Conservation (phyloP, 2,329 filamentous ascomycete genomes). For the Fusarium sp. region DNA sequence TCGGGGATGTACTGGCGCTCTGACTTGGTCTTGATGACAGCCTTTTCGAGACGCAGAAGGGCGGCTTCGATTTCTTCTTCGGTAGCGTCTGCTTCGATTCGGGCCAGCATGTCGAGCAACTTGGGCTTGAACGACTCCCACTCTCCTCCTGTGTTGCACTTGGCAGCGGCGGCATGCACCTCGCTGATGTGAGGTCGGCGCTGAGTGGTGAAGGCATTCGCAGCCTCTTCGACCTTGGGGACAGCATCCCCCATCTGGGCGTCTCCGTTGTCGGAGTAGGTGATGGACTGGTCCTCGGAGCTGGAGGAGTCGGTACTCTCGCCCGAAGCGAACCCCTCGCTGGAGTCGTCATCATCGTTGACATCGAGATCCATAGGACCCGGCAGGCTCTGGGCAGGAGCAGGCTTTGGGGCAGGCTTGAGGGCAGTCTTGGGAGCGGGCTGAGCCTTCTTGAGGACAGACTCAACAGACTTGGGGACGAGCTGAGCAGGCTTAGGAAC, state of each 20-base stretch:
- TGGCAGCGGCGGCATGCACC: background rate
- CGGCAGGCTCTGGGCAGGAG: background rate
- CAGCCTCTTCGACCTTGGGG: background rate
- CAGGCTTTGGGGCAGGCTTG: background rate
- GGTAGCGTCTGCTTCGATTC: conserved; percentile 12
- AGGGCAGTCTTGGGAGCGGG: background rate
- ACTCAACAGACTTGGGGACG: background rate
- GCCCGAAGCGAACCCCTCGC: background rate
- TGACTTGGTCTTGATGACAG: conserved; percentile 6
- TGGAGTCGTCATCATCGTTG: background rate
- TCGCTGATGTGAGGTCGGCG: conserved; percentile 12
- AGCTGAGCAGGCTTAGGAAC: background rate
- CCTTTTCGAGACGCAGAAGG: conserved; percentile 11
- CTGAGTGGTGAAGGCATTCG: background rate
- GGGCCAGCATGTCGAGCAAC: conserved; percentile 17
- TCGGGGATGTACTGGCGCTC: conserved; percentile 36
- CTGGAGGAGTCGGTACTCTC: background rate
- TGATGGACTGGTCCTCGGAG: background rate
- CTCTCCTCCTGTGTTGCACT: background rate
- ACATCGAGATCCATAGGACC: conserved; percentile 8
- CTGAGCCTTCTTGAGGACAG: background rate
- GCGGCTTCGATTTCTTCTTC: conserved; percentile 11
- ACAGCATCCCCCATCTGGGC: conserved; percentile 10
- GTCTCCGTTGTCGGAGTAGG: background rate
- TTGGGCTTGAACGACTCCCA: conserved; percentile 18